Conservation (phyloP, 768 basidiomycete species). For the Tylopilus intermedius region DNA sequence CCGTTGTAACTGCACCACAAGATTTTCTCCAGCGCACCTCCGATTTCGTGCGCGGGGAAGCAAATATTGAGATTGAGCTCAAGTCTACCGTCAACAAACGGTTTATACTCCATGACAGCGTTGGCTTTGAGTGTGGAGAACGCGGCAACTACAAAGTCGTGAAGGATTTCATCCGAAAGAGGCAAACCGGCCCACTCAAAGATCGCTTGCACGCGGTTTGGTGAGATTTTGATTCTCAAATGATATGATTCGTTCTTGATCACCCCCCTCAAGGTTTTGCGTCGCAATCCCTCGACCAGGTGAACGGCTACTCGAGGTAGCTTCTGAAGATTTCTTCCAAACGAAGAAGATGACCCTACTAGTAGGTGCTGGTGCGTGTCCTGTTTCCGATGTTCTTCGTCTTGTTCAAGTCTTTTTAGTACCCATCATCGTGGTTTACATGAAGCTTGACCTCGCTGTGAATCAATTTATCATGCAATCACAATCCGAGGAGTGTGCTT, state of each 20-base stretch:
- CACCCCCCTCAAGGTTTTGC: neutral
- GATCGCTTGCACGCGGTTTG: constrained; percentile 1
- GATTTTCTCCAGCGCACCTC: neutral
- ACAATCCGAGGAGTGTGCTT: too few species aligned
- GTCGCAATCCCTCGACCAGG: neutral
- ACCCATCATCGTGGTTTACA: constrained; percentile 1
- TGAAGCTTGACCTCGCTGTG: neutral
- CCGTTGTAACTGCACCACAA: neutral
- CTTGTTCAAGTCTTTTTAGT: neutral
- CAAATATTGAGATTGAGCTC: neutral
- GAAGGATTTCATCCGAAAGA: neutral
- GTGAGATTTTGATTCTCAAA: neutral
- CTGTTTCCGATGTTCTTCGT: too few species aligned
- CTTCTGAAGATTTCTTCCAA: constrained; percentile 1
- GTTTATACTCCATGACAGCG: neutral
- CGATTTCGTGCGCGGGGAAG: neutral
- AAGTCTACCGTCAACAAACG: constrained; percentile 1
- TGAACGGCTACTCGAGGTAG: neutral
- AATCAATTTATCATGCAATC: too few species aligned
- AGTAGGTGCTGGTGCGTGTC: neutral
- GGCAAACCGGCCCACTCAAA: neutral
- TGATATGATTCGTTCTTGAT: neutral
- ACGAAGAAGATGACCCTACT: neutral
- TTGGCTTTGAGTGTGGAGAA: constrained; percentile 4
- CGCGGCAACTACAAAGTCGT: neutral